phyloP scores from a whole-genome alignment of 2,329 filamentous ascomycete species.

The Thielaviopsis euricoi region DNA sequence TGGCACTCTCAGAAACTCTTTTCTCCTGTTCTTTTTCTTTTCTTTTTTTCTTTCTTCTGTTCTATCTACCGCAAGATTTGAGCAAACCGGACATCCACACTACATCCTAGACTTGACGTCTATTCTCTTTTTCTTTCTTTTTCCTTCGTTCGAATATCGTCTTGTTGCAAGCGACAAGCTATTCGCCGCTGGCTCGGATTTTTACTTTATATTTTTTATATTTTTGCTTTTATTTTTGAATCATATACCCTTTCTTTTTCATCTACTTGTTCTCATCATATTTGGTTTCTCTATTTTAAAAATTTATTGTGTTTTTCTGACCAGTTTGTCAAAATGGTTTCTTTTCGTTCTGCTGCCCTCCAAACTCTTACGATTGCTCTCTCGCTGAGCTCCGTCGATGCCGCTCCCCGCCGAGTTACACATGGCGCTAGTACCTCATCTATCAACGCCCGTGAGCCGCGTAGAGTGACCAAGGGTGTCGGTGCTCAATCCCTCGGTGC shows the following conservation, averaged over 20 bases:
- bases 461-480: neutral
- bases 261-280: no score
- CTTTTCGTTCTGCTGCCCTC: constrained; percentile 6
- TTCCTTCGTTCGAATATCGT: constrained; percentile 4
- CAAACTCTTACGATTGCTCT: constrained; percentile 10
- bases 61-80: neutral
- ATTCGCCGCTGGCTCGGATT: constrained; percentile 8
- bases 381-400: constrained; percentile 2
- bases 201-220: constrained; percentile 1
- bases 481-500: neutral
- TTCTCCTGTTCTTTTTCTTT: neutral
- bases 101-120: constrained; percentile 3
- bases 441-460: constrained; percentile 1
- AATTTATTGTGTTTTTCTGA: neutral
- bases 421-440: neutral
- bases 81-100: neutral
- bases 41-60: neutral
- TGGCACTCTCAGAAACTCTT: neutral
- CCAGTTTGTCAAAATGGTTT: constrained; percentile 2
- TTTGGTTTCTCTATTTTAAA: no score
- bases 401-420: constrained; percentile 8
- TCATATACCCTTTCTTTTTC: neutral
- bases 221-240: constrained; percentile 3
- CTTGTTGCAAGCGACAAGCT: constrained; percentile 8
- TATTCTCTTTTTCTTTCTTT: neutral